A percentile compares a stretch with the other conserved stretches of the same genome.
Evolutionary conservation across 257 asterid genomes (phyloP).

Genomic region (Nicotiana noctiflora): DNA sequence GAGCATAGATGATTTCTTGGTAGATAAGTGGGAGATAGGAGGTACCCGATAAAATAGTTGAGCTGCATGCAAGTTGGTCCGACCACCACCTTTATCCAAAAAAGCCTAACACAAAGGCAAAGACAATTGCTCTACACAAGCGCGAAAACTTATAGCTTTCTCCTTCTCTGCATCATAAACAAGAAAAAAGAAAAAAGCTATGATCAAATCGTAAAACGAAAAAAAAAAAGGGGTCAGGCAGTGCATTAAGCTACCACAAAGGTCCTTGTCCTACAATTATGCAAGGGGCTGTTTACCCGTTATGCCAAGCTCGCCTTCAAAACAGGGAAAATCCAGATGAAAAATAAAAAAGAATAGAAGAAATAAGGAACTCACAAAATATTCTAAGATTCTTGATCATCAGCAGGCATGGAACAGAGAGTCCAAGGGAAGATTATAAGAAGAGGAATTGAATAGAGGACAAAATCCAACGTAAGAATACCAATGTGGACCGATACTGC

Average conservation of each 20-base stretch:
- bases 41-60: background rate
- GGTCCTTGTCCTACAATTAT: too few species aligned
- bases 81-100: background rate
- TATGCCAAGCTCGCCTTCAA: background rate
- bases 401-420: background rate
- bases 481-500: background rate
- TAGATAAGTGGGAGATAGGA: background rate
- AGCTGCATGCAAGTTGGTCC: background rate
- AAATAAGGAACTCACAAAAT: background rate
- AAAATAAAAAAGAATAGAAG: background rate
- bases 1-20: background rate
- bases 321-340: background rate
- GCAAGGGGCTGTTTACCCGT: too few species aligned
- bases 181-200: background rate
- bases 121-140: background rate
- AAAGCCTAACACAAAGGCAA: background rate
- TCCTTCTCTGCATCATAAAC: background rate
- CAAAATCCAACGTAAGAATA: background rate
- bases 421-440: background rate
- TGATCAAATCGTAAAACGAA: background rate
- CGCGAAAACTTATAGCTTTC: background rate
- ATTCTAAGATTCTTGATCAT: background rate
- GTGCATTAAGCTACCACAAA: too few species aligned
- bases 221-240: background rate
- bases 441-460: background rate